Evolutionary conservation across 2,329 filamentous ascomycete genomes (phyloP).

Genomic region (Diplodia seriata): DNA sequence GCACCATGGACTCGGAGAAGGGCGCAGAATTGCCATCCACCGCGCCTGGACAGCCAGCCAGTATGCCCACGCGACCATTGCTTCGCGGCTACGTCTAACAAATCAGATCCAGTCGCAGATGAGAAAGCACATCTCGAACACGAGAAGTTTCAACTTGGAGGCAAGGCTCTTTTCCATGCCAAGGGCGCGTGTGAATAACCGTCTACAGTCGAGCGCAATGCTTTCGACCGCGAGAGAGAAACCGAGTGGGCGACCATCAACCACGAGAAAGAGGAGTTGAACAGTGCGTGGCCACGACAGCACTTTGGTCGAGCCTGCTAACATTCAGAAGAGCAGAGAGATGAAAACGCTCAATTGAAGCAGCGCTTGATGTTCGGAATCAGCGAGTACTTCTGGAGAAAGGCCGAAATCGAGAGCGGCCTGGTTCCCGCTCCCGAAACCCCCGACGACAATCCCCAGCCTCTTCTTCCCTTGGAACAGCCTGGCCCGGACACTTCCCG

Average conservation of each 20-base stretch:
- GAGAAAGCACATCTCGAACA: constrained; percentile 7
- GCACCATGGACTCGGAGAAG: background rate
- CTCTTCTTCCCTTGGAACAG: background rate
- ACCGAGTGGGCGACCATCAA: background rate
- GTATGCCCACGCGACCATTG: background rate
- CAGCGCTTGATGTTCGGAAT: background rate
- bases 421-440: background rate
- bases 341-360: constrained; percentile 1
- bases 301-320: background rate
- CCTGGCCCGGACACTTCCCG: background rate
- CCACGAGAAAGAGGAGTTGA: background rate
- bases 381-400: constrained; percentile 11
- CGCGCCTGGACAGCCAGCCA: background rate
- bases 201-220: background rate
- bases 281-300: background rate
- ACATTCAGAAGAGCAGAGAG: background rate
- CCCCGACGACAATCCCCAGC: background rate
- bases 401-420: constrained; percentile 8
- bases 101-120: background rate
- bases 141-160: background rate
- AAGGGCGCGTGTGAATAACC: background rate
- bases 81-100: no score
- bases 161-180: background rate
- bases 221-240: constrained; percentile 2
- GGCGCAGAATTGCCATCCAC: background rate